Percentiles rank a stretch among this genome's conserved stretches.
Evolutionary conservation across 2,329 filamentous ascomycete species (phyloP).

Genomic region (Arthrobotrys pseudoclavata): DNA sequence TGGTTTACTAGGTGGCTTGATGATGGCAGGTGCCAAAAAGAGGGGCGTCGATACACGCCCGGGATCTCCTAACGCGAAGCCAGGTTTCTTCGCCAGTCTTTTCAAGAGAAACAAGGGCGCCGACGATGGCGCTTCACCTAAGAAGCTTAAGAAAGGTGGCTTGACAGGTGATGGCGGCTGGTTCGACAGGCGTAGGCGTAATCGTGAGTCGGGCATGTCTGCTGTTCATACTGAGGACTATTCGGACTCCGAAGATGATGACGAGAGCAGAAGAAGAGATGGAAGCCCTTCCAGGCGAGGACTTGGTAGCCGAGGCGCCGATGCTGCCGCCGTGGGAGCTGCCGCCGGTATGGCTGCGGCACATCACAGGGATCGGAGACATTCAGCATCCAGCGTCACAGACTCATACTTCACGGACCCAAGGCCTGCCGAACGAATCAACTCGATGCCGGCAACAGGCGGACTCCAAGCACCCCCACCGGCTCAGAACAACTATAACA

Average conservation of each 20-base stretch:
- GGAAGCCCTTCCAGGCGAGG: constrained; percentile 41
- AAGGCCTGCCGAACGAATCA: constrained; percentile 25
- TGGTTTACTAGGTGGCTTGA: constrained; percentile 35
- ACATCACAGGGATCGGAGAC: constrained; percentile 47
- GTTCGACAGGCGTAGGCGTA: constrained; percentile 50
- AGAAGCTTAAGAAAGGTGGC: constrained; percentile 43
- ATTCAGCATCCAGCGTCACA: constrained; percentile 43
- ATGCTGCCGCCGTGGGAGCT: constrained; percentile 38
- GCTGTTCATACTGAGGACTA: constrained; percentile 55
- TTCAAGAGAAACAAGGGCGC: constrained; percentile 49
- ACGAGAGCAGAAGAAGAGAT: constrained; percentile 43
- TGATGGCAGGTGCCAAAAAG: constrained; percentile 45
- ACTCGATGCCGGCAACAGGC: constrained; percentile 43
- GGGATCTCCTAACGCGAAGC: constrained; percentile 41
- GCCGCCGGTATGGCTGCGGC: constrained; percentile 43
- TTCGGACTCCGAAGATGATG: constrained; percentile 50
- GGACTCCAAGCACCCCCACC: constrained; percentile 54
- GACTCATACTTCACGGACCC: constrained; percentile 56
- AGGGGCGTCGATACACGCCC: constrained; percentile 41
- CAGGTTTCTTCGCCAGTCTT: constrained; percentile 49
- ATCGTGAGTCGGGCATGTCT: constrained; percentile 54
- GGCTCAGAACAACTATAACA: constrained; percentile 34
- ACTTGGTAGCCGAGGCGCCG: constrained; percentile 20
- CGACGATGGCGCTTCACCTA: constrained; percentile 37
- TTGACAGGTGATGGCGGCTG: constrained; percentile 52